Evolutionary conservation across 2,329 filamentous ascomycete species (phyloP).

Genomic region (Zymoseptoria crescenta): DNA sequence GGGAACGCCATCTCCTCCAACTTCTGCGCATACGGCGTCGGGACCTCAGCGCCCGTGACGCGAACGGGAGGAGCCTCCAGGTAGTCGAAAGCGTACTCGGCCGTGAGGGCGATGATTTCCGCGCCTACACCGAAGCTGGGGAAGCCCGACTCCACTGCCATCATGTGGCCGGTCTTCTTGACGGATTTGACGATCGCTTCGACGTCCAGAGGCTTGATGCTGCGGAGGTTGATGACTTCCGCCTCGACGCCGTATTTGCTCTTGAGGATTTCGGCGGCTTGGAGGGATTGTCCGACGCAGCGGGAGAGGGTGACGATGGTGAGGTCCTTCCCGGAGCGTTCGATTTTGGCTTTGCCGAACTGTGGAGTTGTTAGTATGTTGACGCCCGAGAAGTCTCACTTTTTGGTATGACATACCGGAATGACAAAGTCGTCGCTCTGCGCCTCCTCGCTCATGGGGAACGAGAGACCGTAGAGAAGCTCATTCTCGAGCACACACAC

Average conservation of each 20-base stretch:
- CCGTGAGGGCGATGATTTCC: constrained; percentile 87
- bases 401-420: constrained; percentile 44
- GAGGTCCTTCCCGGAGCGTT: constrained; percentile 89
- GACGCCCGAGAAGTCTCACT: not conserved
- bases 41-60: constrained; percentile 93
- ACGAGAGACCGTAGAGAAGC: constrained; percentile 80
- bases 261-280: constrained; percentile 85
- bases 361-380: constrained; percentile 18
- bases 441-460: constrained; percentile 95
- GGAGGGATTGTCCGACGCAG: constrained; percentile 85
- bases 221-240: constrained; percentile 97
- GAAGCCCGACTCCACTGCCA: constrained; percentile 92
- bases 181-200: constrained; percentile 93
- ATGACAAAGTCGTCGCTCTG: constrained; percentile 96
- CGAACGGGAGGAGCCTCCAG: constrained; percentile 88
- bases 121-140: constrained; percentile 87
- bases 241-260: constrained; percentile 92
- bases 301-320: constrained; percentile 93
- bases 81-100: constrained; percentile 98
- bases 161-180: constrained; percentile 93
- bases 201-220: constrained; percentile 91
- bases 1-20: constrained; percentile 96
- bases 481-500: constrained; percentile 61
- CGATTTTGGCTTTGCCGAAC: constrained; percentile 98
- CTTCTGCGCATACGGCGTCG: constrained; percentile 87